Evolutionary conservation across 2,329 filamentous ascomycete genomes (phyloP), one percentile per base, ranked within the genome.

Genomic region (Mycosphaerella sp.): DNA sequence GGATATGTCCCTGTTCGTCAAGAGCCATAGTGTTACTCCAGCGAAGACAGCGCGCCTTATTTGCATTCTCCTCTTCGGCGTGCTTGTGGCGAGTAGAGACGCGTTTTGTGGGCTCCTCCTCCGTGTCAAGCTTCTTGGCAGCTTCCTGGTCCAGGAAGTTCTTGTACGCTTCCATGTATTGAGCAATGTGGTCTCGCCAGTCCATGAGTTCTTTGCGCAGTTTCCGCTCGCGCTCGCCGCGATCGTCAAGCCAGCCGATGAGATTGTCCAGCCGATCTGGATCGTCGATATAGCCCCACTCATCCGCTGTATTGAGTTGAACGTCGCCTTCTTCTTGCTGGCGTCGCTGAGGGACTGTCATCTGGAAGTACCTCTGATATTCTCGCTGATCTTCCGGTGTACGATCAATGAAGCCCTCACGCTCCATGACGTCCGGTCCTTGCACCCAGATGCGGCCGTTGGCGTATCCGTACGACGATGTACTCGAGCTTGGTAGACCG

Each of bases 361-460:
- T 86, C 61, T 85, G 80, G 71, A 93, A 93, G 60, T 84, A 82
- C 55, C 80, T 78, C 66, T 82, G 80, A 70, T 96, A 95, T 66
- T 89, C 83, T 54, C 84, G 80, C 68, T 89, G 81, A 56, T 85
- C 79, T 14, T 89, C 84, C 6, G 82, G 74, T 0, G 80, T 74
- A 61, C 93, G 77, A 59, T 96, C 89, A 61, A 95, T 89, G 67
- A 92, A 95, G 5, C 90, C 90, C 62, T 87, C 80, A 2, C 87
- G 81, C 71, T 95, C 91, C 67, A 95, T 81, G 53, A 92, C 85
- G 68, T 95, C 89, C 0, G 93, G 93, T 0, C 93, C 93, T 71
- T 98, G 93, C 11, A 98, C 84, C 93, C 93, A 98, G 53, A 98
- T 80, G 55, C 92, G 88, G 7, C 89, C 93, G 68, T 97, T 98